Evolutionary conservation across 257 asterid genomes (phyloP), one percentile per base, ranked within the genome.

Genomic region (Gynochthodes officinalis): DNA sequence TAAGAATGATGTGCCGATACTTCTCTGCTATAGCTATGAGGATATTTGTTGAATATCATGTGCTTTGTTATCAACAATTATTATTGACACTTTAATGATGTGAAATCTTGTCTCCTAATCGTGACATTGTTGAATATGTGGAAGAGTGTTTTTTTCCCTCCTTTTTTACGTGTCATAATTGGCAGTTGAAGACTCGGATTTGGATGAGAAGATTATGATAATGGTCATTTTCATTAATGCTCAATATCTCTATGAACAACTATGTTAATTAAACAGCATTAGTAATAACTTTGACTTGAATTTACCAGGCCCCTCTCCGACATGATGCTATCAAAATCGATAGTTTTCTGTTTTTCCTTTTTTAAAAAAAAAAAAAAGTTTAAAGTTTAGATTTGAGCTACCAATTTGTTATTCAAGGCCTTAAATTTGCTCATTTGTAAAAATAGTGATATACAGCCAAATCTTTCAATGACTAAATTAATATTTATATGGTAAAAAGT

Each of bases 91-190:
- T 42, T n/a, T 4, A 48, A n/a, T 48, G 67, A 57, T 71, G 67
- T 43, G 73, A 30, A 43, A 73, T 48, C 69, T 77, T 71, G 74
- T 77, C 79, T 66, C 52, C 67, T 76, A 83, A 65, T 83, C 73
- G 42, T 70, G 73, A 67, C 59, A 67, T 60, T 58, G 80, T 68
- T 67, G 78, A 76, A 77, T n/a, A n/a, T n/a, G n/a, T n/a, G n/a
- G n/a, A n/a, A n/a, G n/a, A n/a, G n/a, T n/a, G n/a, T n/a, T n/a
- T n/a, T n/a, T n/a, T n/a, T n/a, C n/a, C n/a, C n/a, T n/a, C n/a
- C n/a, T n/a, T n/a, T n/a, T n/a, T n/a, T n/a, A n/a, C n/a, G n/a
- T n/a, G n/a, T n/a, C n/a, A n/a, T n/a, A n/a, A n/a, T n/a, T 16
- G 2, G 64, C 15, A 32, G 25, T 30, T 59, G 21, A 62, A 19